phyloP scores from a whole-genome alignment of 1,139 yeast species.

The Nakaseomyces uthaithaninus region DNA sequence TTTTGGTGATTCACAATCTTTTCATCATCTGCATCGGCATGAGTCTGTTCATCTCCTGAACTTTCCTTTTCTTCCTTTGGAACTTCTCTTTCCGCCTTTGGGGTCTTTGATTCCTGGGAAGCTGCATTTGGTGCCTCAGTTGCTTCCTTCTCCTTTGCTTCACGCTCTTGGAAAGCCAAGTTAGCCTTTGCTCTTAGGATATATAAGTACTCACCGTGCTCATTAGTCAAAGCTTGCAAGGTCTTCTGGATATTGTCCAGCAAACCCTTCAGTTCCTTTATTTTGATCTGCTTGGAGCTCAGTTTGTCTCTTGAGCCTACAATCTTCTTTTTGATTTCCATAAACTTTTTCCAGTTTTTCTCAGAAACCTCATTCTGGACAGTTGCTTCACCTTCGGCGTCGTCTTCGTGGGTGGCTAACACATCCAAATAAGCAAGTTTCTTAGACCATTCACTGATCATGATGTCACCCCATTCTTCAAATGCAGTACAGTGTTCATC shows the following conservation, averaged over 20 bases:
- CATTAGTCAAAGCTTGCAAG: conserved; percentile 51
- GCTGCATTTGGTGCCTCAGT: neutral
- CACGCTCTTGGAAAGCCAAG: conserved; percentile 67
- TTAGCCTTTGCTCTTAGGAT: conserved; percentile 77
- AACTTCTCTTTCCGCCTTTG: neutral
- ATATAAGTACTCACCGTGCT: conserved; percentile 62
- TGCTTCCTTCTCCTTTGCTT: conserved; percentile 23
- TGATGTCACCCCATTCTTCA: conserved; percentile 64
- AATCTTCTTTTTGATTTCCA: conserved; percentile 4
- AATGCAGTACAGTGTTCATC: conserved; percentile 53
- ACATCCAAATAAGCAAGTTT: conserved; percentile 31
- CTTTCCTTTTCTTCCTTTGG: neutral
- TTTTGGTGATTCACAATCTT: neutral
- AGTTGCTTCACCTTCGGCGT: neutral
- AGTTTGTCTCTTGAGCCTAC: conserved; percentile 45
- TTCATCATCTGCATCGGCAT: neutral
- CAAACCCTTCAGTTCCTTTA: conserved; percentile 44
- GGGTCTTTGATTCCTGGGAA: neutral
- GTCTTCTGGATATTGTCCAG: conserved; percentile 54
- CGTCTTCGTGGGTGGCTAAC: conserved; percentile 1
- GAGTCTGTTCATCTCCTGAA: neutral
- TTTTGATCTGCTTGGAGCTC: conserved; percentile 42
- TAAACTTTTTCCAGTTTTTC: conserved; percentile 13
- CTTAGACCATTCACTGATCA: conserved; percentile 47
- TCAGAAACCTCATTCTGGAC: neutral